Percentiles rank a stretch among this genome's conserved stretches.
Evolutionary conservation across 768 basidiomycete species (phyloP).

Genomic region (Tremella yokohamensis): DNA sequence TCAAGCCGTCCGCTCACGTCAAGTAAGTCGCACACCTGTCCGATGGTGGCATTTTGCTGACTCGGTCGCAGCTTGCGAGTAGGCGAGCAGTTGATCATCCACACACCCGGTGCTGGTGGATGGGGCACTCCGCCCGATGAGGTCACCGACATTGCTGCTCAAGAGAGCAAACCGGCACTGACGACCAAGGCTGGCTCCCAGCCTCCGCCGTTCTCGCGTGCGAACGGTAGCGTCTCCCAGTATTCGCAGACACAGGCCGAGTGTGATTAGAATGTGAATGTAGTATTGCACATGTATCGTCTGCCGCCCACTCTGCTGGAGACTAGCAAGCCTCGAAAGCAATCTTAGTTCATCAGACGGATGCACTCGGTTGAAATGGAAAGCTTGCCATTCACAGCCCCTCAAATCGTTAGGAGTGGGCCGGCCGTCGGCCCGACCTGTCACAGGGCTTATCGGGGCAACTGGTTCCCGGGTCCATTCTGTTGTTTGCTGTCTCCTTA

Average conservation of each 20-base stretch:
- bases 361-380: no score
- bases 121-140: slow-evolving; percentile 4
- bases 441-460: no score
- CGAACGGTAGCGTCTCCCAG: slow-evolving; percentile 28
- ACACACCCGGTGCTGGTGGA: slow-evolving; percentile 14
- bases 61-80: background rate
- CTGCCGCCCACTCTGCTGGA: no score
- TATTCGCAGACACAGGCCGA: slow-evolving; percentile 23
- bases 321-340: no score
- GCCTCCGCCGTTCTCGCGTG: slow-evolving; percentile 20
- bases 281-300: no score
- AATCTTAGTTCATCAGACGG: no score
- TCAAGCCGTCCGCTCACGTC: slow-evolving; percentile 4
- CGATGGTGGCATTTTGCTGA: background rate
- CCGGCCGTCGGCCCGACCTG: no score
- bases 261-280: slow-evolving; percentile 16
- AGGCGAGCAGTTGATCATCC: slow-evolving; percentile 6
- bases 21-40: background rate
- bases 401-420: no score
- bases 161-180: background rate
- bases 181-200: slow-evolving; percentile 16
- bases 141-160: background rate
- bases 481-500: no score
- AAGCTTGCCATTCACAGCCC: no score
- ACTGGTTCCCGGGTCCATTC: no score